Conservation (phyloP, 2,329 filamentous ascomycete genomes). For the Pseudogymnoascus sp. region DNA sequence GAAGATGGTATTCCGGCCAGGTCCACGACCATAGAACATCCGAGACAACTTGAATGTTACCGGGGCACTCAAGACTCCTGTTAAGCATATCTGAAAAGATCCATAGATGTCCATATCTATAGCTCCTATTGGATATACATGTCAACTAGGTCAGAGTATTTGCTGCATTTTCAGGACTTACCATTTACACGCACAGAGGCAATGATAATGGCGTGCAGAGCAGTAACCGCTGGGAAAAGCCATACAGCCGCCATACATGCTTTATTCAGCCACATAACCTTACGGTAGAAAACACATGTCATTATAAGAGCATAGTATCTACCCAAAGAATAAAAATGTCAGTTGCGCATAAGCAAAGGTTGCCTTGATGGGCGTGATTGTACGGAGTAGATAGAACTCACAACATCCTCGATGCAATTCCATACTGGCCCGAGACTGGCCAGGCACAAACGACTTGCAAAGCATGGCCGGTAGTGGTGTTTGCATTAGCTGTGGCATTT, state of each 20-base stretch:
- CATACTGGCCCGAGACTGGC: constrained; percentile 50
- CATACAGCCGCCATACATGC: constrained; percentile 55
- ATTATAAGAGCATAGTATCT: constrained; percentile 58
- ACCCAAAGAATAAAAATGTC: not conserved
- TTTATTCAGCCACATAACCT: constrained; percentile 51
- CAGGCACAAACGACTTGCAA: constrained; percentile 47
- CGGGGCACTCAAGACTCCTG: constrained; percentile 56
- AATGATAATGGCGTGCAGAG: constrained; percentile 55
- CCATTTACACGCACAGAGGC: constrained; percentile 50
- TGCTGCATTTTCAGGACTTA: constrained; percentile 31
- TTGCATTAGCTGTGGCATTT: constrained; percentile 15
- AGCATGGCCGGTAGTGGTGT: constrained; percentile 16
- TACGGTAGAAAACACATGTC: constrained; percentile 54
- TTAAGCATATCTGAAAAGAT: constrained; percentile 58
- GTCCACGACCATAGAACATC: constrained; percentile 55
- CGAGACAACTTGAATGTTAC: constrained; percentile 51
- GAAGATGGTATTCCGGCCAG: constrained; percentile 58
- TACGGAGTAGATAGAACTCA: constrained; percentile 26
- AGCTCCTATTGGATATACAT: constrained; percentile 36
- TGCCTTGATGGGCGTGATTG: too few relatives aligned
- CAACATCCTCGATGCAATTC: constrained; percentile 44
- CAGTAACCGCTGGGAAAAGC: constrained; percentile 54
- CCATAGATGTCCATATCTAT: constrained; percentile 63
- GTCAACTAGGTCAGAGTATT: constrained; percentile 16
- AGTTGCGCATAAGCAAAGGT: too few relatives aligned